Evolutionary conservation across 1,139 yeast species (phyloP).

Genomic region (Taphrina pruni): DNA sequence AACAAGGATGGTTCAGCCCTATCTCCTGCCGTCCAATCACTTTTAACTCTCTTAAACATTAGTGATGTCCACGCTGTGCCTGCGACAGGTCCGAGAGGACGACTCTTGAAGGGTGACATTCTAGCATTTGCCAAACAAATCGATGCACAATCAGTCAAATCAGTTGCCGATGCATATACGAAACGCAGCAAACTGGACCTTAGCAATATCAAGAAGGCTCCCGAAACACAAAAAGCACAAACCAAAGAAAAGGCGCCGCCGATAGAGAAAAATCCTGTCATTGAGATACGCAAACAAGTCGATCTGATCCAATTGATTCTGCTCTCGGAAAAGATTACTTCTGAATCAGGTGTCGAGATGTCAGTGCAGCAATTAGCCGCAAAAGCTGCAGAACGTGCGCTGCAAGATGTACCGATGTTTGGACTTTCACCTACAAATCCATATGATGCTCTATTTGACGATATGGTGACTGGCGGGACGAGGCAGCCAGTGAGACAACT

Average conservation of each 20-base stretch:
- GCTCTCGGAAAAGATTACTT: slow-evolving; percentile 34
- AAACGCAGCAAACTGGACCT: slow-evolving; percentile 73
- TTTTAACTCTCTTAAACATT: slow-evolving; percentile 67
- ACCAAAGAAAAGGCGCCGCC: slow-evolving; percentile 51
- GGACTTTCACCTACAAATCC: slow-evolving; percentile 19
- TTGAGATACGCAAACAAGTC: slow-evolving; percentile 48
- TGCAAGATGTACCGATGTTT: slow-evolving; percentile 35
- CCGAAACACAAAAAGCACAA: slow-evolving; percentile 47
- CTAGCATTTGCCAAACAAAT: slow-evolving; percentile 81
- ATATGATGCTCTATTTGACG: slow-evolving; percentile 33
- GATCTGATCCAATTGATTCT: slow-evolving; percentile 43
- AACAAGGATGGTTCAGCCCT: slow-evolving; percentile 53
- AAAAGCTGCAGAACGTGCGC: slow-evolving; percentile 40
- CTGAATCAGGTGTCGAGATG: slow-evolving; percentile 32
- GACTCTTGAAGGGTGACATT: slow-evolving; percentile 88
- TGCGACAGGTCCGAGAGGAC: slow-evolving; percentile 89
- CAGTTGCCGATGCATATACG: slow-evolving; percentile 64
- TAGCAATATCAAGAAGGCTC: slow-evolving; percentile 65
- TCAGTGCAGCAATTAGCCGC: slow-evolving; percentile 35
- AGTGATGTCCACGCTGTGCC: slow-evolving; percentile 75
- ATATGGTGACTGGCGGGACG: slow-evolving; percentile 7
- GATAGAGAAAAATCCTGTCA: slow-evolving; percentile 49
- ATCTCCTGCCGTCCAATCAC: slow-evolving; percentile 78
- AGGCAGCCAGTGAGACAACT: background rate
- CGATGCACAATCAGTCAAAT: slow-evolving; percentile 59